Evolutionary conservation across 768 basidiomycete genomes (phyloP).

Genomic region (Amylocystis lapponica): DNA sequence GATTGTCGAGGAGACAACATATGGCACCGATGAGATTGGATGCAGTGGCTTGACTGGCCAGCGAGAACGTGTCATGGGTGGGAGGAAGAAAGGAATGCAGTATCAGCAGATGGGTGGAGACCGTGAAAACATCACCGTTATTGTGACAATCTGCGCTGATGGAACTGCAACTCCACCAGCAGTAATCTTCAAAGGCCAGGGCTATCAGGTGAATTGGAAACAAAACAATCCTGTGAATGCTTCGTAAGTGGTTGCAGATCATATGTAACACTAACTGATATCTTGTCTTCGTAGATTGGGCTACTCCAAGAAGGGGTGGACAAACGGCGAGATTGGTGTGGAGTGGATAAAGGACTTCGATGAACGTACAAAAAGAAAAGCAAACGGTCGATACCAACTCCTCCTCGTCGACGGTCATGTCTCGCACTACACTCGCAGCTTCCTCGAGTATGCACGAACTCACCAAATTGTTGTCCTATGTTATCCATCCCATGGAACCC

Average conservation of each 20-base stretch:
- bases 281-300: constrained; percentile 12
- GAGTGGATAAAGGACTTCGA: constrained; percentile 38
- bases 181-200: constrained; percentile 36
- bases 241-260: constrained; percentile 30
- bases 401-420: constrained; percentile 44
- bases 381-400: constrained; percentile 20
- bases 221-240: constrained; percentile 36
- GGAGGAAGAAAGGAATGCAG: constrained; percentile 14
- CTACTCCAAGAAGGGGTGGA: constrained; percentile 28
- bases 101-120: constrained; percentile 30
- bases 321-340: constrained; percentile 30
- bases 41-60: background rate
- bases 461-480: constrained; percentile 37
- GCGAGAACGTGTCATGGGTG: background rate
- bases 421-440: constrained; percentile 34
- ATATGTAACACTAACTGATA: constrained; percentile 2
- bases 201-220: constrained; percentile 30
- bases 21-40: background rate
- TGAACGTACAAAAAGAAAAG: constrained; percentile 31
- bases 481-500: constrained; percentile 41
- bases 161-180: constrained; percentile 31
- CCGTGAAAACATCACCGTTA: constrained; percentile 34
- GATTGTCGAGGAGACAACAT: background rate
- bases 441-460: constrained; percentile 32
- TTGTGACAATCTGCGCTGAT: constrained; percentile 39